Evolutionary conservation across 2,329 filamentous ascomycete genomes (phyloP).

Genomic region (Fusarium phyllophilum): DNA sequence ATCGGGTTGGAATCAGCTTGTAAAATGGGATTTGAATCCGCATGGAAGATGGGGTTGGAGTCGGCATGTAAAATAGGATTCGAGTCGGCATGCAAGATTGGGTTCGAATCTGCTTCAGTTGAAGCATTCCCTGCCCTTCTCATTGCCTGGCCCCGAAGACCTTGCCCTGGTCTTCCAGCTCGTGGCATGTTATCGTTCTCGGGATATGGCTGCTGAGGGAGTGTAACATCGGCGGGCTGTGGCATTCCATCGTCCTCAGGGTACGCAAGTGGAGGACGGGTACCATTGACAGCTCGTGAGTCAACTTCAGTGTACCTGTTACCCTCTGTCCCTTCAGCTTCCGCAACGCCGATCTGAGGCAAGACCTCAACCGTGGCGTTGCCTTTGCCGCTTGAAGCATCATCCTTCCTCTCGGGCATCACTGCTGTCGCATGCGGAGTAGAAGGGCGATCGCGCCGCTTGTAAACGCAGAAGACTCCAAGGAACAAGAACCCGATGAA

Average conservation of each 20-base stretch:
- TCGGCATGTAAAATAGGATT: background rate
- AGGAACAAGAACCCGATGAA: conserved; percentile 28
- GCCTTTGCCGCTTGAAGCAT: background rate
- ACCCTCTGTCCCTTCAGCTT: conserved; percentile 14
- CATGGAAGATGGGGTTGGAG: background rate
- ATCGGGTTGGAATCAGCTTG: background rate
- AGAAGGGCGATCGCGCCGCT: background rate
- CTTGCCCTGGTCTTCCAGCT: background rate
- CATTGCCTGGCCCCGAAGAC: background rate
- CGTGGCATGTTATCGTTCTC: background rate
- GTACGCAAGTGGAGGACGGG: background rate
- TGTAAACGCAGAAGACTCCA: conserved; percentile 21
- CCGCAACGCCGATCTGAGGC: background rate
- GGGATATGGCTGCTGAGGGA: background rate
- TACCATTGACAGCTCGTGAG: background rate
- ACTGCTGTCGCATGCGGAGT: background rate
- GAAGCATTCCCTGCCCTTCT: background rate
- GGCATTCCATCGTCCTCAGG: background rate
- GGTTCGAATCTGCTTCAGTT: background rate
- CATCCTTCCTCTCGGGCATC: background rate
- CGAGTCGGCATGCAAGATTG: background rate
- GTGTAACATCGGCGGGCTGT: background rate
- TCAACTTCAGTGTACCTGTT: conserved; percentile 17
- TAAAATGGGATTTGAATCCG: background rate
- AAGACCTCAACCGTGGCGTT: background rate